phyloP scores from a whole-genome alignment of 306 rosid species.

The Malus orientalis region DNA sequence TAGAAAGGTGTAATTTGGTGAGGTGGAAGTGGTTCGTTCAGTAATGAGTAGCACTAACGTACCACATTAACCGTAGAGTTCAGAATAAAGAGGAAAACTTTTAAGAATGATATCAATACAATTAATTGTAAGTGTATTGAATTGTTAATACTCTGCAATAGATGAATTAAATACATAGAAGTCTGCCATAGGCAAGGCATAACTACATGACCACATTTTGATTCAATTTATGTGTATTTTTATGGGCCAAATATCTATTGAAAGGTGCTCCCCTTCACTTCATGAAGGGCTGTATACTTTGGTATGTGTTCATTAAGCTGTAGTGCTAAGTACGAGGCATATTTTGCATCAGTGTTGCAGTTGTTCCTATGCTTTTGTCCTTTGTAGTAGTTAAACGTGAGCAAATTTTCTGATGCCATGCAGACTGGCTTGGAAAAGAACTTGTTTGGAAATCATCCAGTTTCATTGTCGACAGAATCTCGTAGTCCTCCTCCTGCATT shows the following conservation, averaged over 20 bases:
- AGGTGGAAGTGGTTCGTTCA: neutral
- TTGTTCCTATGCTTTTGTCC: neutral
- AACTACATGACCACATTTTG: neutral
- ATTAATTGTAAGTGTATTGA: neutral
- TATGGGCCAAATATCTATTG: neutral
- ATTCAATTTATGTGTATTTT: neutral
- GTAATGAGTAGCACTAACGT: neutral
- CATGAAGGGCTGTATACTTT: neutral
- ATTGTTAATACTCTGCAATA: neutral
- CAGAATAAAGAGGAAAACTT: neutral
- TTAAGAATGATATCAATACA: neutral
- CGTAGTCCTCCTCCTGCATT: slow-evolving; percentile 86
- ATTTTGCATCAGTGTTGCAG: neutral
- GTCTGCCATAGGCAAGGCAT: neutral
- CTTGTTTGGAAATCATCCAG: slow-evolving; percentile 88
- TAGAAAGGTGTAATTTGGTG: neutral
- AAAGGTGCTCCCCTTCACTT: neutral
- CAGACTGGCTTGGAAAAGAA: slow-evolving; percentile 96
- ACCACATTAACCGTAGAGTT: neutral
- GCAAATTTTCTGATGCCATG: slow-evolving; percentile 21
- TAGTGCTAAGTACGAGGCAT: neutral
- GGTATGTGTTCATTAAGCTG: neutral
- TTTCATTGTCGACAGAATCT: slow-evolving; percentile 55
- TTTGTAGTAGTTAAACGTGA: neutral
- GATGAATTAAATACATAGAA: neutral